Conservation (phyloP, 345 rosid genomes). For the Dipteronia sinensis region DNA sequence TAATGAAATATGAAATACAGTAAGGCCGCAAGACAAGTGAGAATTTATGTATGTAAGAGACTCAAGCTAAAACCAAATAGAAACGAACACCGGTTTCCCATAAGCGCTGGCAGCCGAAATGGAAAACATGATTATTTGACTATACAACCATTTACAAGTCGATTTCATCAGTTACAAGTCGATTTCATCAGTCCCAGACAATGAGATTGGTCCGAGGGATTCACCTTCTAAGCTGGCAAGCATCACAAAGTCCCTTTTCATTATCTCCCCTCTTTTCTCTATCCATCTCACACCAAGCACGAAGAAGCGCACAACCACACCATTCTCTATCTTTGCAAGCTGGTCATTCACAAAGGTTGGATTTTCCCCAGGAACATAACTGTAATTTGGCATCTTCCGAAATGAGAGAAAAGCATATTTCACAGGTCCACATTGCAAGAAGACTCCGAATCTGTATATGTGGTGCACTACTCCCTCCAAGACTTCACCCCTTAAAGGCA, state of each 20-base stretch:
- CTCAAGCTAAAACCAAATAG: background rate
- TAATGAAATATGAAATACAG: background rate
- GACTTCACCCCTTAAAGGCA: slow-evolving; percentile 29
- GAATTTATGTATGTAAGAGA: background rate
- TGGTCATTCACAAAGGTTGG: slow-evolving; percentile 28
- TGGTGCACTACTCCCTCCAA: slow-evolving; percentile 32
- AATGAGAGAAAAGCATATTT: slow-evolving; percentile 30
- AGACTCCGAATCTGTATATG: slow-evolving; percentile 13
- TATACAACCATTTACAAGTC: slow-evolving; percentile 21
- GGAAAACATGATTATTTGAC: background rate
- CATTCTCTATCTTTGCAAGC: slow-evolving; percentile 31
- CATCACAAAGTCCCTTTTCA: slow-evolving; percentile 27
- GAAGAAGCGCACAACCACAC: slow-evolving; percentile 28
- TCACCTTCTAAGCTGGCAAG: slow-evolving; percentile 35
- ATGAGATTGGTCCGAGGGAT: slow-evolving; percentile 37
- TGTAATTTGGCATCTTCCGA: slow-evolving; percentile 36
- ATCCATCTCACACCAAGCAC: slow-evolving; percentile 39
- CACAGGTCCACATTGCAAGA: slow-evolving; percentile 36
- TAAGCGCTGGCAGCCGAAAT: background rate
- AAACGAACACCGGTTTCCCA: background rate
- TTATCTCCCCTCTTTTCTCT: slow-evolving; percentile 5
- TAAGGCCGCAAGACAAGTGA: background rate
- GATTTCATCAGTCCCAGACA: slow-evolving; percentile 27
- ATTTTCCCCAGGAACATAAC: slow-evolving; percentile 19
- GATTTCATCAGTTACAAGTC: slow-evolving; percentile 28